Base-by-base conservation (phyloP, 2,329 filamentous ascomycete species). In the Thielaviopsis cerberus region DNA sequence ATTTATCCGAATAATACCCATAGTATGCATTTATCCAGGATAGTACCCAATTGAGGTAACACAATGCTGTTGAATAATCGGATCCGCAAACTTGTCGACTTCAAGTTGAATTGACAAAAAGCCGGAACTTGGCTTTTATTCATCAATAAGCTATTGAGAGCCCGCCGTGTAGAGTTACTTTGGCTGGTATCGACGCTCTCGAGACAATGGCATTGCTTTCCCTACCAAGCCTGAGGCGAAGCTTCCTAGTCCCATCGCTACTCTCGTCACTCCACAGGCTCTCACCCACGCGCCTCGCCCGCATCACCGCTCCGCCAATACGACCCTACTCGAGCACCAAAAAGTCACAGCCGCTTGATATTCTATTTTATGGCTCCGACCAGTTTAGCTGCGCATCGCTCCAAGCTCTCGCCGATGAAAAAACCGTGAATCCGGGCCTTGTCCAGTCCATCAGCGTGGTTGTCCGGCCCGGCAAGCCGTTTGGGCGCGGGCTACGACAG, bases 311-410 rank as follows among this genome's bases (percentile, higher is more conserved):
- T 45, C 37, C 17, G 17, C 3, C 13, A 26, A 15, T n/a, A 10
- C 7, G 25, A 34, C 22, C 4, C 1, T 37, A n/a, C 24, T 20
- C 2, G 6, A 37, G 57, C 10, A 52, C 60, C 26, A 30, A 50
- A 23, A 62, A 52, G 45, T 72, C 75, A 0, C 75, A 81, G 4
- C 86, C 88, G 2, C 74, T 98, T 30, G 78, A 83, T 34, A 88
- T 98, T 57, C 77, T 98, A 3, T 98, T 96, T 71, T 97, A 90
- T 71, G 92, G 92, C 62, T 92, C 91, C 2, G 92, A 98, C 69
- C 76, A 82, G 1, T 95, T 97, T 70, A 96, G 91, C 72, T 85
- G 85, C 65, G 78, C 78, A 56, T 88, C 88, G 1, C 74, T 98
- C 54, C 72, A 73, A 60, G 85, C 86, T 5, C 72, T 98, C 34